These are phyloP conservation scores for Cyclostephanos tholiformis DNA, from an alignment of 108 stramenopile genomes.

Conservation along the genomic window DNA sequence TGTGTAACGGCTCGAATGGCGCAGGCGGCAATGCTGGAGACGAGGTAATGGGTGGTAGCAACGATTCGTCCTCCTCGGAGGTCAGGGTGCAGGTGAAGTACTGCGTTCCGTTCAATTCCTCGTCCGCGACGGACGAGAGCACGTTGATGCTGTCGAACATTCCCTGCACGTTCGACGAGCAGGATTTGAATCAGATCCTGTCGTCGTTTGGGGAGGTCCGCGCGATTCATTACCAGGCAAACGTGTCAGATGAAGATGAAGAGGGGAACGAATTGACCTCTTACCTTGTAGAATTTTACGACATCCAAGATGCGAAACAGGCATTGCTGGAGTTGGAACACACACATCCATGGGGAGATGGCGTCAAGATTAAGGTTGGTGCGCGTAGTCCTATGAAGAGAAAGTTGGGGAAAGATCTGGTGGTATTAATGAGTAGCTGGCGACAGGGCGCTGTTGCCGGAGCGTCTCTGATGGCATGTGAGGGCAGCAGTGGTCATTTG, in stretches of 20 bases:
- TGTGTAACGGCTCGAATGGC: constrained; percentile 8
- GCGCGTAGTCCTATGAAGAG: constrained; percentile 65
- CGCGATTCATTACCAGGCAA: constrained; percentile 58
- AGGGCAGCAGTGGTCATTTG: neutral
- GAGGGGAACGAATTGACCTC: constrained; percentile 54
- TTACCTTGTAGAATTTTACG: constrained; percentile 84
- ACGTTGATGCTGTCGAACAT: constrained; percentile 72
- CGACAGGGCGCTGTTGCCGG: constrained; percentile 44
- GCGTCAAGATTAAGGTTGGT: constrained; percentile 68
- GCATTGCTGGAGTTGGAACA: constrained; percentile 82
- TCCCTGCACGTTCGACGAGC: constrained; percentile 61
- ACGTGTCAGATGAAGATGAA: constrained; percentile 27
- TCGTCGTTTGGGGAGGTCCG: constrained; percentile 82
- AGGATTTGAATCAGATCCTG: constrained; percentile 58
- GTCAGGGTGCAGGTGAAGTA: constrained; percentile 65
- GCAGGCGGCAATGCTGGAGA: constrained; percentile 23
- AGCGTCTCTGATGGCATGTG: neutral
- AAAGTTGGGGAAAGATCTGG: constrained; percentile 77
- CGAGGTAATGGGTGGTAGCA: neutral
- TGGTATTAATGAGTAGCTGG: constrained; percentile 80
- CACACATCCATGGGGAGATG: constrained; percentile 80
- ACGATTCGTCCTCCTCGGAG: neutral
- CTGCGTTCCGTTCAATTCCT: constrained; percentile 86
- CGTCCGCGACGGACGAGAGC: constrained; percentile 78
- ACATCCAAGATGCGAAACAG: constrained; percentile 88